These are phyloP conservation scores for Trametes versicolor DNA, from an alignment of 1,284 basidiomycete genomes.

Conservation along the genomic window DNA sequence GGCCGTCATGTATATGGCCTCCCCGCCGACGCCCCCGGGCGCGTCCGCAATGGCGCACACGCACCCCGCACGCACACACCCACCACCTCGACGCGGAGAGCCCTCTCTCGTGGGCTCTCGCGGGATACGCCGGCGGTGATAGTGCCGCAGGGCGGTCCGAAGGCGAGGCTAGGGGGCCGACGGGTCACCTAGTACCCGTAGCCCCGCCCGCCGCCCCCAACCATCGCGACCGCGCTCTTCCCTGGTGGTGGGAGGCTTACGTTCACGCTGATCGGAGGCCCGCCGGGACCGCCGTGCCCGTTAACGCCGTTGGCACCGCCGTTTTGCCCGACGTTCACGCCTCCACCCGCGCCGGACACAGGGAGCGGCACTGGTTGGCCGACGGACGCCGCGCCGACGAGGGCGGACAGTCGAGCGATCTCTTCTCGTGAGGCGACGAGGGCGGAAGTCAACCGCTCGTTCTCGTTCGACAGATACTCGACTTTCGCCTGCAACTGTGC, in stretches of 20 bases:
- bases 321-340: slow-evolving; percentile 25
- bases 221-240: slow-evolving; percentile 42
- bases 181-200: slow-evolving; percentile 39
- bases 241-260: slow-evolving; percentile 49
- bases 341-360: slow-evolving; percentile 30
- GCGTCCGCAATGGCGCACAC: slow-evolving; percentile 2
- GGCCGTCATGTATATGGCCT: slow-evolving; percentile 29
- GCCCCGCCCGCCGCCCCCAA: slow-evolving; percentile 40
- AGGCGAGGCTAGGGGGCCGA: slow-evolving; percentile 58
- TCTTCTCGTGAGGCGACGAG: slow-evolving; percentile 84
- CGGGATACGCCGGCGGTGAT: not conserved
- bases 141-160: slow-evolving; percentile 62
- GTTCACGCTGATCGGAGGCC: slow-evolving; percentile 55
- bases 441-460: slow-evolving; percentile 87
- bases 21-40: slow-evolving; percentile 10
- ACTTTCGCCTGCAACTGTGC: slow-evolving; percentile 93
- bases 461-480: slow-evolving; percentile 90
- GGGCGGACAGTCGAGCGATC: slow-evolving; percentile 77
- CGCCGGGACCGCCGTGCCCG: slow-evolving; percentile 23
- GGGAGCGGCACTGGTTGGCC: slow-evolving; percentile 39
- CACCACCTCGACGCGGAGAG: slow-evolving; percentile 22
- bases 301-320: slow-evolving; percentile 40
- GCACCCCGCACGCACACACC: slow-evolving; percentile 8
- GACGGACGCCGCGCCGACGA: slow-evolving; percentile 73
- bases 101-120: slow-evolving; percentile 7